Base-by-base conservation (phyloP, 2,329 filamentous ascomycete genomes). In the Cercospora janseana region DNA sequence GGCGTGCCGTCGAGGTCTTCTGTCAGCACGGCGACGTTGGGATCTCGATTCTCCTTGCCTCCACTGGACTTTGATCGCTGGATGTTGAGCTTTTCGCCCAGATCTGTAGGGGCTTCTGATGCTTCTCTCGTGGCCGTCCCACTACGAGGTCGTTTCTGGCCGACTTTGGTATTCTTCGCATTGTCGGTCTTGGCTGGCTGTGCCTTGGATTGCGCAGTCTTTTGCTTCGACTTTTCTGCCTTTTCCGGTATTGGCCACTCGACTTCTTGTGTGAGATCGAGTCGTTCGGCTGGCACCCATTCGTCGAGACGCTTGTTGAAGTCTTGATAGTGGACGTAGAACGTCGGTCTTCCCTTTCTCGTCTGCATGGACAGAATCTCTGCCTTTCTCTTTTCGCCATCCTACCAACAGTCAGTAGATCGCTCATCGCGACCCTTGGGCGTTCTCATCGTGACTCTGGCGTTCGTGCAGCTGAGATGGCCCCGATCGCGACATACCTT, bases 251-350 rank as follows among this genome's bases (percentile, higher is more conserved):
- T 86, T 15, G 93, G 93, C 91, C 93, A 98, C 72, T 98, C 93
- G 47, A 98, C 93, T 63, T 96, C 91, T 60, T 89, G 85, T 1
- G 80, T 77, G 51, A 98, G 85, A 68, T 97, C 89, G 59, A 98
- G 88, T 27, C 93, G 82, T 27, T 81, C 78, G 23, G 86, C 80
- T 1, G 87, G 79, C 7, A 98, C 85, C 93, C 93, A 98, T 76
- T 98, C 93, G 61, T 85, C 81, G 24, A 85, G 74, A 75, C 82
- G 82, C 63, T 97, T 97, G 73, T 97, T 97, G 80, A 96, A 97
- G 65, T 95, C 94, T 66, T 95, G 89, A 69, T 96, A 97, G 70
- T 97, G 95, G 64, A 95, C 94, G 70, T 96, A 96, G 66, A 92
- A 96, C 48, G 88, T 87, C 29, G 88, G 86, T 12, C 87, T 85